Evolutionary conservation across 768 basidiomycete species (phyloP).

Genomic region (Tubosaeta sp.): DNA sequence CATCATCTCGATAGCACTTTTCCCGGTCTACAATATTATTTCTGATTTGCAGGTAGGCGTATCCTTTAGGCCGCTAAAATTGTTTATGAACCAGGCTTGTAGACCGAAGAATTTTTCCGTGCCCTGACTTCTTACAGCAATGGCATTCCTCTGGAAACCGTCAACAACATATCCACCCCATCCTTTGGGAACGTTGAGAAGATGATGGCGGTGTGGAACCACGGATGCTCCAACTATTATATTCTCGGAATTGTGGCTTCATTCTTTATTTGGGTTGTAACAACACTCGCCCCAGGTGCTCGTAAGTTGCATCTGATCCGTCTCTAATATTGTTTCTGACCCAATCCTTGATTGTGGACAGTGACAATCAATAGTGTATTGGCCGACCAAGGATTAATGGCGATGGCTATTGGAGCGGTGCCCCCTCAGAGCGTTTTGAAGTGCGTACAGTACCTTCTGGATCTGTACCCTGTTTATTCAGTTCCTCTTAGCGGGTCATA

Average conservation of each 20-base stretch:
- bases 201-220: conserved; percentile 14
- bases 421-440: conserved; percentile 23
- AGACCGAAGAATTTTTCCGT: conserved; percentile 31
- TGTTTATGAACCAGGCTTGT: neutral
- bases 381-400: conserved; percentile 19
- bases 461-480: neutral
- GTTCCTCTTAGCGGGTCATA: conserved; percentile 7
- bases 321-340: neutral
- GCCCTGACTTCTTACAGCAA: conserved; percentile 6
- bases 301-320: conserved; percentile 14
- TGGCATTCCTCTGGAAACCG: conserved; percentile 21
- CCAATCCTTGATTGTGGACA: neutral
- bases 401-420: conserved; percentile 22
- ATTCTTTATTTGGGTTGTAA: conserved; percentile 16
- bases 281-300: conserved; percentile 23
- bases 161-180: conserved; percentile 23
- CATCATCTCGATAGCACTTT: conserved; percentile 26
- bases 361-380: conserved; percentile 22
- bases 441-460: conserved; percentile 4
- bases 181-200: conserved; percentile 16
- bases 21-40: conserved; percentile 17
- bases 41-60: conserved; percentile 15
- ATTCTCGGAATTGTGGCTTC: conserved; percentile 14
- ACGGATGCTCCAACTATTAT: conserved; percentile 22
- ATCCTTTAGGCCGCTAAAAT: neutral